These are phyloP conservation scores for Moesziomyces aphidis DNA, from an alignment of 1,284 basidiomycete species.

Conservation along the genomic window DNA sequence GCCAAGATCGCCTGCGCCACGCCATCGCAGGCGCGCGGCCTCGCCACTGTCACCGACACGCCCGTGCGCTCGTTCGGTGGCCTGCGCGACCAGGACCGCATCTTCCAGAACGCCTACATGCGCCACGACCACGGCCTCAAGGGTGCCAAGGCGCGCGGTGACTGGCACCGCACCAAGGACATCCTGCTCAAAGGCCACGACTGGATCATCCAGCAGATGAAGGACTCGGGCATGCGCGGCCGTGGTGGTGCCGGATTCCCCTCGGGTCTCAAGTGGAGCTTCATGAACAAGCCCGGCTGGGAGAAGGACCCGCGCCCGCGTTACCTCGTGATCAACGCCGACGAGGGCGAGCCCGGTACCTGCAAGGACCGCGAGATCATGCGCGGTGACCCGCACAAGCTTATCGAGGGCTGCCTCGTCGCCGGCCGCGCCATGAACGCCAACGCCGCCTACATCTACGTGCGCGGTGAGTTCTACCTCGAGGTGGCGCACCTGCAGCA, in stretches of 20 bases:
- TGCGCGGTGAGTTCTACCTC: slow-evolving; percentile 97
- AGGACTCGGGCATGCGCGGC: slow-evolving; percentile 94
- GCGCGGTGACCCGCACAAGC: slow-evolving; percentile 97
- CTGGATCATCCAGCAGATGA: slow-evolving; percentile 97
- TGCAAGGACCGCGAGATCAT: slow-evolving; percentile 99
- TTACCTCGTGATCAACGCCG: slow-evolving; percentile 97
- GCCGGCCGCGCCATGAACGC: slow-evolving; percentile 99
- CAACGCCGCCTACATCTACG: slow-evolving; percentile 97
- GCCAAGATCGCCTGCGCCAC: slow-evolving; percentile 48
- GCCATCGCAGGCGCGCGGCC: slow-evolving; percentile 51
- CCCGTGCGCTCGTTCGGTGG: slow-evolving; percentile 63
- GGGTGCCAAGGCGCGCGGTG: slow-evolving; percentile 80
- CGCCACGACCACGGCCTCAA: slow-evolving; percentile 66
- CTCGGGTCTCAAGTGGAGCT: slow-evolving; percentile 93
- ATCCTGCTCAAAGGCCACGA: slow-evolving; percentile 93
- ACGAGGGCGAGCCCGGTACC: slow-evolving; percentile 98
- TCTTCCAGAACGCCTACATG: slow-evolving; percentile 68
- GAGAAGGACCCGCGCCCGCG: slow-evolving; percentile 92
- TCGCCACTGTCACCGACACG: slow-evolving; percentile 65
- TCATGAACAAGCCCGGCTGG: slow-evolving; percentile 99
- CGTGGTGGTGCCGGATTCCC: slow-evolving; percentile 98
- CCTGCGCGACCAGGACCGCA: slow-evolving; percentile 67
- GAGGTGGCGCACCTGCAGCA: slow-evolving; percentile 93
- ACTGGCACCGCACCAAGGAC: slow-evolving; percentile 98
- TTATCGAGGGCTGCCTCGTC: slow-evolving; percentile 96